Percentiles rank a stretch among this genome's conserved stretches.
Conservation (phyloP, 1,139 yeast species). For the Candida mesenterica region DNA sequence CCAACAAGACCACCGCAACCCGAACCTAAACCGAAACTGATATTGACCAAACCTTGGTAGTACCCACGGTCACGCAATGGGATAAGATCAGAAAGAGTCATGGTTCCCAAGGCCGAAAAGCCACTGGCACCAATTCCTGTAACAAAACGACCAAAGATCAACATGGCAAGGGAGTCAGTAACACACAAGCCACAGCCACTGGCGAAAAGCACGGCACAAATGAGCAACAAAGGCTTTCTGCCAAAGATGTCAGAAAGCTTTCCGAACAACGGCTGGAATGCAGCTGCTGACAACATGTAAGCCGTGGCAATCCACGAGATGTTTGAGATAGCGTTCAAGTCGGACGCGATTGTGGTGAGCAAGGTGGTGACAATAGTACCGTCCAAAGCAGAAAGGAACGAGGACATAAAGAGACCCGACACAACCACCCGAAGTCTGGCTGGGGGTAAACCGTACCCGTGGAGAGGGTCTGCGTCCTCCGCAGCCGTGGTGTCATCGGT, state of each 20-base stretch:
- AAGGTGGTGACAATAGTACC: slow-evolving; percentile 46
- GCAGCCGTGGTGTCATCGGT: slow-evolving; percentile 11
- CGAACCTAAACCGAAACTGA: slow-evolving; percentile 67
- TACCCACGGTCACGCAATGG: slow-evolving; percentile 53
- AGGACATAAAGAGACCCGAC: slow-evolving; percentile 35
- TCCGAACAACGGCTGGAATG: slow-evolving; percentile 73
- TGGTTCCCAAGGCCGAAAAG: slow-evolving; percentile 48
- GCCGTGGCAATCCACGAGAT: slow-evolving; percentile 51
- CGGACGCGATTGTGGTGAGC: slow-evolving; percentile 43
- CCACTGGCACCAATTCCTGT: slow-evolving; percentile 63
- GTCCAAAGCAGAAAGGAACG: slow-evolving; percentile 45
- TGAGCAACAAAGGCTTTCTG: slow-evolving; percentile 45
- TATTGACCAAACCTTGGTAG: slow-evolving; percentile 57
- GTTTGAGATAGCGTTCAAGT: slow-evolving; percentile 37
- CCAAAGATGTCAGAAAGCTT: slow-evolving; percentile 86
- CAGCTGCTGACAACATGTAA: slow-evolving; percentile 39
- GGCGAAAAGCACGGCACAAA: slow-evolving; percentile 37
- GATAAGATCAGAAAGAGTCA: slow-evolving; percentile 51
- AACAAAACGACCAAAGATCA: slow-evolving; percentile 58
- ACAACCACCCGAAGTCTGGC: slow-evolving; percentile 32
- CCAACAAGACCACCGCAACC: slow-evolving; percentile 69
- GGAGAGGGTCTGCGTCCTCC: slow-evolving; percentile 29
- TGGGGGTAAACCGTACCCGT: slow-evolving; percentile 18
- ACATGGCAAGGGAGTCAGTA: slow-evolving; percentile 37
- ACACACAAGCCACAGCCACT: slow-evolving; percentile 43